Percentiles rank a stretch among this genome's conserved stretches.
Evolutionary conservation across 1,284 basidiomycete genomes (phyloP).

Genomic region (Xerocomus nothofagi): DNA sequence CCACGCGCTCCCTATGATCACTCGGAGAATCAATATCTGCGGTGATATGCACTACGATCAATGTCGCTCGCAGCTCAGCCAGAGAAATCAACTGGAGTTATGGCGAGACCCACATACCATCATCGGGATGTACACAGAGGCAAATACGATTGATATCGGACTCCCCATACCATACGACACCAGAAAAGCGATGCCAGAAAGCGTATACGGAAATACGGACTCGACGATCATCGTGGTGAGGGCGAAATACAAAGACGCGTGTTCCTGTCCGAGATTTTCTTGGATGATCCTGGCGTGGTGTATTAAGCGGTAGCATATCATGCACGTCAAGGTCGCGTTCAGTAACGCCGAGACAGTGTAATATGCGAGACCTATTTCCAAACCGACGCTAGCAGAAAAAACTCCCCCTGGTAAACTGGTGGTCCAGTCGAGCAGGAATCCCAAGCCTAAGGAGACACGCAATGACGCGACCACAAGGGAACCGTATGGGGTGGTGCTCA

Average conservation of each 20-base stretch:
- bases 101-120: constrained; percentile 17
- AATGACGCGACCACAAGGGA: background rate
- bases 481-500: constrained; percentile 1
- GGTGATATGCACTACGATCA: constrained; percentile 30
- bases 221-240: constrained; percentile 21
- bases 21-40: constrained; percentile 30
- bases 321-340: constrained; percentile 19
- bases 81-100: no score
- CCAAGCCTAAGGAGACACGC: constrained; percentile 15
- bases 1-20: constrained; percentile 20
- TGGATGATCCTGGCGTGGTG: constrained; percentile 10
- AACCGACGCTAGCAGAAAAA: constrained; percentile 19
- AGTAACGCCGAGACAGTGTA: constrained; percentile 20
- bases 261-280: constrained; percentile 15
- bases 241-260: constrained; percentile 22
- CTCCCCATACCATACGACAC: constrained; percentile 22
- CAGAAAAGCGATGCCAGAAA: constrained; percentile 29
- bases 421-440: constrained; percentile 13
- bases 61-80: background rate
- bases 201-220: constrained; percentile 29
- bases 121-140: constrained; percentile 20
- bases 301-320: constrained; percentile 30
- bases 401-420: constrained; percentile 19
- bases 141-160: constrained; percentile 10
- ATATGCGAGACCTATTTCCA: constrained; percentile 23